Evolutionary conservation across 805 yeast genomes (phyloP).

Genomic region (Scheffersomyces stipitis): DNA sequence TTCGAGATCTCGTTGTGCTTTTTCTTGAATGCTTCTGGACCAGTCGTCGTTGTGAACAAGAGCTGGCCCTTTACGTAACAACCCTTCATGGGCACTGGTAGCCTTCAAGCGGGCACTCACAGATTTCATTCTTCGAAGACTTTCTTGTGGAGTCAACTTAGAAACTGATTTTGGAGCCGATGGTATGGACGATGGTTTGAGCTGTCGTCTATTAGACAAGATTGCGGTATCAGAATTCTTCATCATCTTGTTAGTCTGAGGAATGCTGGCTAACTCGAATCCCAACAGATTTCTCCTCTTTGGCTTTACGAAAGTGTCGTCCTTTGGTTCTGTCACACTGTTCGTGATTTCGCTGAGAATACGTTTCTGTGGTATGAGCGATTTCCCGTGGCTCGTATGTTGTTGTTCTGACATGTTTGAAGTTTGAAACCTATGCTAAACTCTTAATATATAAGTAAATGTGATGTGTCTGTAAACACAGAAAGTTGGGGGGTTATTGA

Average conservation of each 20-base stretch:
- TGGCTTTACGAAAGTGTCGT: not conserved
- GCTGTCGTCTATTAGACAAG: no score
- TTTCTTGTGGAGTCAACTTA: not conserved
- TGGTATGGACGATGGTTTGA: not conserved
- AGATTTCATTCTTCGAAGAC: not conserved
- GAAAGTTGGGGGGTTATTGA: no score
- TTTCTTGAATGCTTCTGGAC: not conserved
- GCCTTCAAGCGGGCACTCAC: not conserved
- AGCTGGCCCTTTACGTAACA: not conserved
- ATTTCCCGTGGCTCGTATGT: no score
- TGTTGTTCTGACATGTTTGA: no score
- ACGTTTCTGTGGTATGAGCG: constrained; percentile 5
- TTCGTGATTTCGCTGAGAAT: constrained; percentile 7
- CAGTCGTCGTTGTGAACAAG: not conserved
- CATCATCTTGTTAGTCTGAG: not conserved
- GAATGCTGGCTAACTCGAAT: constrained; percentile 1
- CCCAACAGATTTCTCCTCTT: constrained; percentile 3
- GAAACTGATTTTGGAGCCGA: not conserved
- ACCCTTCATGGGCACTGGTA: not conserved
- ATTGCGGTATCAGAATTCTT: not conserved
- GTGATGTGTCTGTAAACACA: no score
- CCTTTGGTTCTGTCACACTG: not conserved
- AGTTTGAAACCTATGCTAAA: no score
- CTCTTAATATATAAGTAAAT: no score
- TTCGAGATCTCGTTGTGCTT: not conserved